phyloP scores from a whole-genome alignment of 805 yeast genomes.

The Candida endomychidarum region DNA sequence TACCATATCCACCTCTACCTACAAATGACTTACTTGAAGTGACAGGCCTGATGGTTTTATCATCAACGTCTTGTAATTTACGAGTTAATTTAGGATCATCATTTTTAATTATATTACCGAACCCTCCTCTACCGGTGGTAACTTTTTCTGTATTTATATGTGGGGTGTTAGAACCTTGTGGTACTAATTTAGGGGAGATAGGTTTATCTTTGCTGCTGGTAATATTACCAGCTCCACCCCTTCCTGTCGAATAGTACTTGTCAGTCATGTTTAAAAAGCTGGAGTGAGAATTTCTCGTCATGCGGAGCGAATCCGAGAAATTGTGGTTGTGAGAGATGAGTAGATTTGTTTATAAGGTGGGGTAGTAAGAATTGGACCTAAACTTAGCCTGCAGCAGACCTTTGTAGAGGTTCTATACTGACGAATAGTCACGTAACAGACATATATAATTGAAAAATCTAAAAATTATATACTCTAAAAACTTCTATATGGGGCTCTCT shows the following conservation, averaged over 20 bases:
- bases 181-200: slow-evolving; percentile 56
- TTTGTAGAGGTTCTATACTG: no score
- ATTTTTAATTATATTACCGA: slow-evolving; percentile 70
- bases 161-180: slow-evolving; percentile 64
- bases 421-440: no score
- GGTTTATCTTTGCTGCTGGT: slow-evolving; percentile 35
- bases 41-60: slow-evolving; percentile 42
- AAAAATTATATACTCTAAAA: no score
- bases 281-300: slow-evolving; percentile 3
- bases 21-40: slow-evolving; percentile 48
- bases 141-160: slow-evolving; percentile 53
- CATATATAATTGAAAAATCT: no score
- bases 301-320: background rate
- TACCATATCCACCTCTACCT: slow-evolving; percentile 70
- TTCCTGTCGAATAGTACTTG: slow-evolving; percentile 59
- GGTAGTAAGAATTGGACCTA: no score
- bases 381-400: no score
- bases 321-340: background rate
- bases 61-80: slow-evolving; percentile 65
- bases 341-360: background rate
- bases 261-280: slow-evolving; percentile 3
- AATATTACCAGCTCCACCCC: slow-evolving; percentile 80
- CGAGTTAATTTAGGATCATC: slow-evolving; percentile 58
- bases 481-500: no score
- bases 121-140: slow-evolving; percentile 79